Base-by-base conservation (phyloP, 352 stramenopile species). In the Pythium phragmiticola region DNA sequence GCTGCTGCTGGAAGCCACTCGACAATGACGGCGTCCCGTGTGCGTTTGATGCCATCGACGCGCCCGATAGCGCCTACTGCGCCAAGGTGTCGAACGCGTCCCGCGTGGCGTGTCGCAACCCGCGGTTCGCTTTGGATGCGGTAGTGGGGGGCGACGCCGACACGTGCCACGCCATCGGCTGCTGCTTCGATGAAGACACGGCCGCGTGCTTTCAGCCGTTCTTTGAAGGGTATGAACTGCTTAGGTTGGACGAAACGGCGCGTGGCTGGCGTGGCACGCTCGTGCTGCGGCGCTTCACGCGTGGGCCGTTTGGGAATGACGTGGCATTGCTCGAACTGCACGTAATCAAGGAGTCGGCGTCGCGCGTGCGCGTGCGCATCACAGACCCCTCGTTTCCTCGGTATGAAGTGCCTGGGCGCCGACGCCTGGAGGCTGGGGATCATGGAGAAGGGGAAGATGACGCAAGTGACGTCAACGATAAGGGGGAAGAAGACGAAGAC, bases 291-390 rank as follows among this genome's bases (percentile, higher is more conserved):
- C 69, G 64, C 37, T 77, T 74, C 23, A 58, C 65, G 19, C 73
- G 69, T 6, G 85, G 83, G 0, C 85, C 87, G 9, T 96, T 94
- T 65, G 82, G 77, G 6, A 96, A 94, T 55, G 87, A 95, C 51
- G 65, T 92, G 14, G 39, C 76, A 4, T 57, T 85, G 36, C 57
- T 96, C 16, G 49, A 73, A 55, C 60, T 96, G n/a, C 63, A 85
- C 39, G 84, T 96, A 21, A 65, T 77, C 45, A 76, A 74, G 23
- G 79, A 90, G 48, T 76, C 77, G 19, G 26, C 65, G 28, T 69
- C 65, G 23, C 73, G 75, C 51, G 63, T 91, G 46, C 82, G 82
- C 5, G 76, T 96, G n/a, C 86, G 86, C 43, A 90, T 96, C 63
- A 92, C 81, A 6, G 87, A 96, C 46, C 78, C 84, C 0, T 74